Conservation (phyloP, 352 stramenopile genomes). For the Phytophthora pini region DNA sequence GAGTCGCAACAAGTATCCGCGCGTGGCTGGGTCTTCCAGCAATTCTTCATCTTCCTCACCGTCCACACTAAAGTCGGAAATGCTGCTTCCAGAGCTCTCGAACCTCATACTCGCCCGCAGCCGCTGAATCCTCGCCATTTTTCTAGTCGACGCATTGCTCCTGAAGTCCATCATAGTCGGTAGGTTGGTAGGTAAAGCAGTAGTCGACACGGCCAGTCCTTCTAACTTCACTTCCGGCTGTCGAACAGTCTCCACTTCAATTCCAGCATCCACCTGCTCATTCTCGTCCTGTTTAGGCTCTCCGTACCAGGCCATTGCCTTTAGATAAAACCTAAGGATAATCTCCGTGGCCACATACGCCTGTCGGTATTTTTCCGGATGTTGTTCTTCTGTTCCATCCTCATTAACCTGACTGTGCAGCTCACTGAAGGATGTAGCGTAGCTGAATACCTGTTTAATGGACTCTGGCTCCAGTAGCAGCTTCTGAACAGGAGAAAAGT, state of each 20-base stretch:
- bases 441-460: slow-evolving; percentile 70
- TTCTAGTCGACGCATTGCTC: slow-evolving; percentile 44
- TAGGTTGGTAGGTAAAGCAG: slow-evolving; percentile 16
- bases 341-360: slow-evolving; percentile 75
- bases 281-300: slow-evolving; percentile 43
- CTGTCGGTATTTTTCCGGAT: slow-evolving; percentile 59
- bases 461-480: slow-evolving; percentile 67
- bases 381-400: slow-evolving; percentile 1
- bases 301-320: slow-evolving; percentile 76
- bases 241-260: background rate
- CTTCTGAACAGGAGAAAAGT: slow-evolving; percentile 71
- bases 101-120: slow-evolving; percentile 50
- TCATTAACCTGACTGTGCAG: background rate
- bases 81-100: slow-evolving; percentile 50
- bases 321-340: slow-evolving; percentile 77
- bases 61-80: slow-evolving; percentile 45
- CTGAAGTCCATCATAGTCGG: slow-evolving; percentile 37
- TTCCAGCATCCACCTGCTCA: background rate
- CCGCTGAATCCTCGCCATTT: slow-evolving; percentile 46
- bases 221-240: slow-evolving; percentile 3
- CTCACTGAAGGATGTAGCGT: slow-evolving; percentile 49
- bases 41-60: slow-evolving; percentile 35
- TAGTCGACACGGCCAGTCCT: slow-evolving; percentile 13
- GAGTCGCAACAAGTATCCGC: slow-evolving; percentile 69
- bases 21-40: slow-evolving; percentile 41